Base-by-base conservation (phyloP, 306 rosid genomes). In the Corylus americana region DNA sequence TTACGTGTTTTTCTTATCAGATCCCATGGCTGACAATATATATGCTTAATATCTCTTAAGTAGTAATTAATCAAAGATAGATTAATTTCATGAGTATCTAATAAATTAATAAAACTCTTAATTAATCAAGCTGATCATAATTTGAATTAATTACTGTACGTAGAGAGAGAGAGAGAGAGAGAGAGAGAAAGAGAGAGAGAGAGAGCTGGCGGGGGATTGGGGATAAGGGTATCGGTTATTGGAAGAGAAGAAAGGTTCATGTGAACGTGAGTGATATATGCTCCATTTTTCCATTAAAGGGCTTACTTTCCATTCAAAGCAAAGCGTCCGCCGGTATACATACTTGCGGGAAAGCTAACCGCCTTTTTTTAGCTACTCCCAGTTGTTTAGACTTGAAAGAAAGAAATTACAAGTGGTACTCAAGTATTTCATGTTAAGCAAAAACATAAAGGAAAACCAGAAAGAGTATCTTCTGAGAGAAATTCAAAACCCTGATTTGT, bases 261-360 rank as follows among this genome's bases (percentile, higher is more conserved):
- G 79, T 74, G 70, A 64, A 31, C 48, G 71, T 71, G 69, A 69
- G 63, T 59, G 69, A 62, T 12, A 29, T 29, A 62, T 29, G 71
- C 49, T 35, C 48, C 71, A 13, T 66, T 3, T 37, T 66, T 16
- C 49, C 71, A 66, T 37, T 37, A 16, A 66, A 50, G 39, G 27
- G 49, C 50, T 73, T 73, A 37, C 53, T 84, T 85, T 90, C 87
- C 83, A 79, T 86, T 85, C 77, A 83, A 90, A 90, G 92, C 86
- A 81, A 88, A 90, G 89, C 83, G 39, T 84, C 81, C 57, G 57
- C 59, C 58, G 31, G 78, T 64, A 71, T 82, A 78, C 69, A 86
- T 80, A 80, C 90, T 90, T 86, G 90, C 74, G 76, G 88, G 82
- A 18, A 86, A 86, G 83, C 84, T 77, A 80, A 90, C 87, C 81